phyloP scores from a whole-genome alignment of 352 stramenopile species.

The Phytophthora tubulina region DNA sequence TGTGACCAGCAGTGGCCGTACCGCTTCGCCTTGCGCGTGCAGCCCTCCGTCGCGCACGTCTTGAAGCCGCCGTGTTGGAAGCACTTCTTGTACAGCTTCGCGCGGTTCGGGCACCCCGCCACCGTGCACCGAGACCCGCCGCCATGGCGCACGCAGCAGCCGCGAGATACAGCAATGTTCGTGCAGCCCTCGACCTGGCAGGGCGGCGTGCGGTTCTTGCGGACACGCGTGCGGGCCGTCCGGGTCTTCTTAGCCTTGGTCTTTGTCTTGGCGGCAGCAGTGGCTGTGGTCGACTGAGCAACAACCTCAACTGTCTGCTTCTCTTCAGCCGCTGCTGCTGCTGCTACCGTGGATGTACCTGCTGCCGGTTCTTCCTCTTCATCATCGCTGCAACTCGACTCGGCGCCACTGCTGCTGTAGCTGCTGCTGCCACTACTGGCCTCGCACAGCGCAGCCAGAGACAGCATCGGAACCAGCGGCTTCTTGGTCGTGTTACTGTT shows the following conservation, averaged over 20 bases:
- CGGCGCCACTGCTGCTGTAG: conserved; percentile 10
- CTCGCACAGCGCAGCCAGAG: conserved; percentile 34
- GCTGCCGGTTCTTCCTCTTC: conserved; percentile 18
- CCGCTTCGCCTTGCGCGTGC: conserved; percentile 73
- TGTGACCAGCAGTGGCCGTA: conserved; percentile 82
- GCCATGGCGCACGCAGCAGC: conserved; percentile 61
- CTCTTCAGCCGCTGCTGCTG: conserved; percentile 5
- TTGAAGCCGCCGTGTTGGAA: conserved; percentile 80
- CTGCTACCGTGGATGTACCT: neutral
- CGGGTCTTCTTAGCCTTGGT: conserved; percentile 16
- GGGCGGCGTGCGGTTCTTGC: conserved; percentile 59
- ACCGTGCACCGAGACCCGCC: conserved; percentile 58
- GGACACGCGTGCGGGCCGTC: conserved; percentile 25
- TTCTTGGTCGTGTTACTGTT: conserved; percentile 8
- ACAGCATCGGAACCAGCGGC: conserved; percentile 22
- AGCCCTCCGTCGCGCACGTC: conserved; percentile 71
- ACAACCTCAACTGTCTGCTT: neutral
- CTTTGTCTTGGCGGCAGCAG: neutral
- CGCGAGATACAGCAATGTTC: conserved; percentile 64
- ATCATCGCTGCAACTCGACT: conserved; percentile 19
- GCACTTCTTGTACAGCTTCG: conserved; percentile 74
- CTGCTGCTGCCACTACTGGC: conserved; percentile 31
- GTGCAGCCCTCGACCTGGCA: conserved; percentile 72
- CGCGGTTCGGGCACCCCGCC: conserved; percentile 60
- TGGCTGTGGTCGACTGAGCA: neutral